Percentiles rank a stretch among this genome's conserved stretches.
phyloP scores from a whole-genome alignment of 2,329 filamentous ascomycete genomes.

The Chaetomium globosum region DNA sequence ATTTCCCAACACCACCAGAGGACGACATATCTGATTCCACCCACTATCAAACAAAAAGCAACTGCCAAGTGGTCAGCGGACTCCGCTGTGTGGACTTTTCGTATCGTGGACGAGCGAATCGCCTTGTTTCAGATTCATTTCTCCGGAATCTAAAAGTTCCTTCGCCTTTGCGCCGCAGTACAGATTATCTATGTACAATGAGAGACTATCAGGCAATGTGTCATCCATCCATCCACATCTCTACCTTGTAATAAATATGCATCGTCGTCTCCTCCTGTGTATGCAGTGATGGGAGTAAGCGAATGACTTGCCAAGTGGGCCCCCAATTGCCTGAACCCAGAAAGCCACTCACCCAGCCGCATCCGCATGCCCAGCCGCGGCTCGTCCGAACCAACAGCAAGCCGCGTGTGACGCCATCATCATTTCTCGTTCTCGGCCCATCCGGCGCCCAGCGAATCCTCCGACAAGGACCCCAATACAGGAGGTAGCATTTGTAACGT shows the following conservation, averaged over 20 bases:
- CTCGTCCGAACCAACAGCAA: not conserved
- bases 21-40: not conserved
- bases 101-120: not conserved
- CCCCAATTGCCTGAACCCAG: no score
- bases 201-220: not conserved
- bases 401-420: conserved; percentile 3
- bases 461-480: not conserved
- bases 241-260: not conserved
- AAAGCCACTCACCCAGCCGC: not conserved
- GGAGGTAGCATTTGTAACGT: not conserved
- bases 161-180: not conserved
- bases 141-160: not conserved
- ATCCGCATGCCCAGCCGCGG: not conserved
- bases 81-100: not conserved
- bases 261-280: not conserved
- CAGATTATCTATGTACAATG: not conserved
- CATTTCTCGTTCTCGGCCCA: not conserved
- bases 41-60: not conserved
- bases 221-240: not conserved
- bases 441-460: not conserved
- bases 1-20: conserved; percentile 1
- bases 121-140: not conserved
- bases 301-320: not conserved
- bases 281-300: not conserved
- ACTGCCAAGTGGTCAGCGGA: not conserved